phyloP scores from a whole-genome alignment of 352 stramenopile species.

The Hyphochytrium catenoides region DNA sequence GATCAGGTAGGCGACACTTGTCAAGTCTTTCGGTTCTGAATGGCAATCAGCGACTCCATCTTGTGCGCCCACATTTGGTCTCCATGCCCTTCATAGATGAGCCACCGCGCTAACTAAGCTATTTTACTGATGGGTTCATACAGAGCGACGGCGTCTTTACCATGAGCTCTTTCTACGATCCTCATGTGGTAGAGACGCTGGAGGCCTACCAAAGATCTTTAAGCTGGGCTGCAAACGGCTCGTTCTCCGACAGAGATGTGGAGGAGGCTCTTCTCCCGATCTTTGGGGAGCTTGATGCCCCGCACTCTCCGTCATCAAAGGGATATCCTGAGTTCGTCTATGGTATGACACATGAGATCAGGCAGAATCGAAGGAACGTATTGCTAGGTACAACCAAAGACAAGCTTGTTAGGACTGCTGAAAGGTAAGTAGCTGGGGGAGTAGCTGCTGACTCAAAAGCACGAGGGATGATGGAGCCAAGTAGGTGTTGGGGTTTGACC shows the following conservation, averaged over 20 bases:
- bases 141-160: slow-evolving; percentile 42
- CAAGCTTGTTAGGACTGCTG: too few relatives aligned
- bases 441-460: too few relatives aligned
- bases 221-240: slow-evolving; percentile 19
- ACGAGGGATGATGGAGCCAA: too few relatives aligned
- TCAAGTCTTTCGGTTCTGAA: too few relatives aligned
- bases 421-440: too few relatives aligned
- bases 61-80: too few relatives aligned
- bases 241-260: slow-evolving; percentile 38
- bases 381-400: slow-evolving; percentile 4
- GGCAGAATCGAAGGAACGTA: slow-evolving; percentile 32
- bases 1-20: slow-evolving; percentile 22
- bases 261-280: slow-evolving; percentile 48
- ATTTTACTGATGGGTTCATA: too few relatives aligned
- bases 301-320: slow-evolving; percentile 38
- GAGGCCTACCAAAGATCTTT: slow-evolving; percentile 31
- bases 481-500: too few relatives aligned
- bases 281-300: slow-evolving; percentile 42
- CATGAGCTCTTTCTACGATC: slow-evolving; percentile 55
- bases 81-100: too few relatives aligned
- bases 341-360: slow-evolving; percentile 56
- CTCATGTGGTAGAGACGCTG: slow-evolving; percentile 46
- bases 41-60: too few relatives aligned
- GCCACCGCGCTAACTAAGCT: too few relatives aligned
- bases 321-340: slow-evolving; percentile 43